Percentiles rank a stretch among this genome's conserved stretches.
phyloP scores from a whole-genome alignment of 2,329 filamentous ascomycete species.

The Emergomyces africanus region DNA sequence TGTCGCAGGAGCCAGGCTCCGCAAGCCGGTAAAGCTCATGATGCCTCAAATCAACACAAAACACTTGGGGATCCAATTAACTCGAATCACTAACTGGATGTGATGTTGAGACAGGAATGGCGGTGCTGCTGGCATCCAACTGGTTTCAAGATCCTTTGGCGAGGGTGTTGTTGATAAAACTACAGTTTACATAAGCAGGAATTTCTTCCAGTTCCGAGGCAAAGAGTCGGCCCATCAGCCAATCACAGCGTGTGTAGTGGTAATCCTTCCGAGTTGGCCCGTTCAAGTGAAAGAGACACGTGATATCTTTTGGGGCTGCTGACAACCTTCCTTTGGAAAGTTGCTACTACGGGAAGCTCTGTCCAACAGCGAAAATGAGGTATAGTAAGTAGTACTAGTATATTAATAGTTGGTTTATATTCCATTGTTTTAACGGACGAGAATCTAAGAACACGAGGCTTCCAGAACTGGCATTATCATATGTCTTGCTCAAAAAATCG shows the following conservation, averaged over 20 bases:
- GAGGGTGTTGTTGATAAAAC: constrained; percentile 5
- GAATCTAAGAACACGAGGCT: neutral
- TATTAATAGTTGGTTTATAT: neutral
- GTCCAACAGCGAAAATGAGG: neutral
- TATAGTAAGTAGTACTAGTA: neutral
- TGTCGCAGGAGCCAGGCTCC: constrained; percentile 37
- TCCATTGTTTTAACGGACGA: neutral
- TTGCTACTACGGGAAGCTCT: too few relatives aligned
- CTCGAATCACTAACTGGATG: constrained; percentile 10
- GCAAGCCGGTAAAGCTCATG: constrained; percentile 39
- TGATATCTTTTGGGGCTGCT: too few relatives aligned
- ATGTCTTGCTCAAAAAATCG: neutral
- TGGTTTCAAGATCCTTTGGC: constrained; percentile 1
- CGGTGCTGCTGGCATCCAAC: constrained; percentile 3
- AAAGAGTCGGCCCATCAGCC: constrained; percentile 18
- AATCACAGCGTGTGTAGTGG: constrained; percentile 22
- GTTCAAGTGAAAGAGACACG: neutral
- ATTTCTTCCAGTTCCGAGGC: constrained; percentile 22
- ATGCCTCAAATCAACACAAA: constrained; percentile 21
- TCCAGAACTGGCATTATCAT: neutral
- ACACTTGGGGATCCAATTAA: constrained; percentile 13
- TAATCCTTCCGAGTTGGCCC: constrained; percentile 25
- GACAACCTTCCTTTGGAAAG: too few relatives aligned
- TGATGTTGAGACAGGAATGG: constrained; percentile 10
- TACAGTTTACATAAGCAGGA: constrained; percentile 24